Base-by-base conservation (phyloP, 805 yeast species). In the Komagataella pastoris region DNA sequence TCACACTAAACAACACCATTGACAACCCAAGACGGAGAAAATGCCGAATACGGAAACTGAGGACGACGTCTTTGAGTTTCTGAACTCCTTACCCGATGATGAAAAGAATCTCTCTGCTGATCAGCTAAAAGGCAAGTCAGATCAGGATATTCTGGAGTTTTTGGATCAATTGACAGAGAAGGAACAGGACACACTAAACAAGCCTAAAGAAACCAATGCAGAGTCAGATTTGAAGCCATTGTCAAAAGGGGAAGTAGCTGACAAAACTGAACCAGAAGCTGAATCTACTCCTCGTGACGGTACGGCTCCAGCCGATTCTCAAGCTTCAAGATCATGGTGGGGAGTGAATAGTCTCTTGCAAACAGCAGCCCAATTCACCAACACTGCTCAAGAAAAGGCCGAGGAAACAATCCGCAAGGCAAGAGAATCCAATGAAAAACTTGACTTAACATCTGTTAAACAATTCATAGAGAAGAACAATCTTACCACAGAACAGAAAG, bases 41-140 rank as follows among this genome's bases (percentile, higher is more conserved):
- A 54, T 52, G 54, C 45, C 54, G n/a, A 21, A 46, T 44, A 52
- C 54, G 8, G 52, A 53, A 51, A 69, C 67, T 53, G 81, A 82
- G 21, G 86, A 83, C 56, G 91, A 85, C 58, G 91, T 86, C 4
- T 72, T 86, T 51, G 91, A 85, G 56, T 87, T 87, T 61, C 73
- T 86, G 57, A 88, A 85, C 60, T 83, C 90, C 0, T 74, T 88
- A 49, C 93, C 95, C 3, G 88, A 83, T 49, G 17, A 52, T 3
- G 72, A 74, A 21, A 67, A 73, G 47, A 59, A 57, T 45, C 67
- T 63, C 21, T 54, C 56, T 24, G 56, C 52, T 46, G 58, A 56
- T 24, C 60, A 57, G 40, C 59, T 60, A 8, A 53, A 58, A 17
- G 74, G 61, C 2, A 75, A 76, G 56, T 51, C 65, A 4, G 79